Evolutionary conservation across 1,139 yeast species (phyloP).

Genomic region (Meyerozyma sp.): DNA sequence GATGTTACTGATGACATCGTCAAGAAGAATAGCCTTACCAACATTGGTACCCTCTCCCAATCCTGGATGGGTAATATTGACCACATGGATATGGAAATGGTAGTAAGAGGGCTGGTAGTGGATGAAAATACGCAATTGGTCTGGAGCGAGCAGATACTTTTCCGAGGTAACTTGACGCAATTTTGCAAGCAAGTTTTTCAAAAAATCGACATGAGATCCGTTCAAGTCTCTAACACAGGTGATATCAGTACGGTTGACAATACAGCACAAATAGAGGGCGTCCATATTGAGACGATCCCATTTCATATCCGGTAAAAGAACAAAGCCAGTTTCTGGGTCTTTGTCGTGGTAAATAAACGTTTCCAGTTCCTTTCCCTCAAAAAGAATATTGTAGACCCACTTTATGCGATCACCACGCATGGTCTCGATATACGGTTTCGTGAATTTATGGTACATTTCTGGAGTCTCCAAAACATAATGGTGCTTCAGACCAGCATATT

Average conservation of each 20-base stretch:
- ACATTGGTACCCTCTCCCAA: conserved; percentile 64
- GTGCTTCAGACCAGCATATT: conserved; percentile 53
- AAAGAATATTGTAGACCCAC: conserved; percentile 87
- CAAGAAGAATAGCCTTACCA: conserved; percentile 80
- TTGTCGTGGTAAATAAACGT: conserved; percentile 61
- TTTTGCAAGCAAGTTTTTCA: conserved; percentile 39
- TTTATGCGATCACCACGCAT: conserved; percentile 75
- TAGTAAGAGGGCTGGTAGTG: conserved; percentile 97
- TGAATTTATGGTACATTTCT: conserved; percentile 54
- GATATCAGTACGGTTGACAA: conserved; percentile 69
- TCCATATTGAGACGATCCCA: conserved; percentile 81
- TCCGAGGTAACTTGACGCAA: conserved; percentile 45
- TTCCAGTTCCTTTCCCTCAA: conserved; percentile 81
- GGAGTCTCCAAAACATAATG: conserved; percentile 80
- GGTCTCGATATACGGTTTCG: conserved; percentile 69
- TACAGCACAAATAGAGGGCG: conserved; percentile 70
- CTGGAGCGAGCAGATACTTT: conserved; percentile 29
- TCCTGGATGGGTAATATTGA: conserved; percentile 68
- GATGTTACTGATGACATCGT: conserved; percentile 75
- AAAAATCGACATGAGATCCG: conserved; percentile 51
- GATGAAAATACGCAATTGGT: conserved; percentile 65
- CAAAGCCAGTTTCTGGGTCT: conserved; percentile 51
- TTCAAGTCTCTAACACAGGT: conserved; percentile 72
- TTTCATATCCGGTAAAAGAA: conserved; percentile 76
- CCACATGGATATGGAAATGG: conserved; percentile 92